phyloP scores from a whole-genome alignment of 2,329 filamentous ascomycete genomes.

The Fusarium sp. region DNA sequence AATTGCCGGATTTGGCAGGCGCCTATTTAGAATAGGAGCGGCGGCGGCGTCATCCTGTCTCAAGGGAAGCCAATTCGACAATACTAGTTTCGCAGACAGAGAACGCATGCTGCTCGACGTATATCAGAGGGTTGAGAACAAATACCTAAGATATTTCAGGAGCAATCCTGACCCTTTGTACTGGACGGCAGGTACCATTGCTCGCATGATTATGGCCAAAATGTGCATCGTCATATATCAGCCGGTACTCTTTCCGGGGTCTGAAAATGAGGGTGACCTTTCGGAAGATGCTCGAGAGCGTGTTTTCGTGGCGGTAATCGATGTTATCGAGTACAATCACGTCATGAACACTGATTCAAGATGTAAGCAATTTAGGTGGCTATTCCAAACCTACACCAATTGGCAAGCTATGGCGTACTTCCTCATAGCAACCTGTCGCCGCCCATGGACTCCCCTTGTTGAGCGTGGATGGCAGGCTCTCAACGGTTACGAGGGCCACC shows the following conservation, averaged over 20 bases:
- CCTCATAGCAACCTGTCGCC: slow-evolving; percentile 56
- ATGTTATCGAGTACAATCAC: slow-evolving; percentile 75
- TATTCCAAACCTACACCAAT: slow-evolving; percentile 61
- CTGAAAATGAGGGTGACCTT: slow-evolving; percentile 62
- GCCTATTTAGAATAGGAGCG: slow-evolving; percentile 48
- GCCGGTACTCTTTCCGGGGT: slow-evolving; percentile 70
- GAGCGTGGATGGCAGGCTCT: slow-evolving; percentile 62
- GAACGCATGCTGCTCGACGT: slow-evolving; percentile 61
- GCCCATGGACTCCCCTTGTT: slow-evolving; percentile 59
- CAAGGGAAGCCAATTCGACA: slow-evolving; percentile 35
- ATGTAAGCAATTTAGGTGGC: slow-evolving; percentile 58
- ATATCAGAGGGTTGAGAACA: slow-evolving; percentile 62
- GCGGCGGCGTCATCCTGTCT: slow-evolving; percentile 47
- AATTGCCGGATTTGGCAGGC: slow-evolving; percentile 54
- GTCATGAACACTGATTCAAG: slow-evolving; percentile 68
- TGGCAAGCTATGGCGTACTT: slow-evolving; percentile 62
- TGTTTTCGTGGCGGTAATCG: slow-evolving; percentile 75
- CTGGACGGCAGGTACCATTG: slow-evolving; percentile 74
- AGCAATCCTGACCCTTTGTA: slow-evolving; percentile 63
- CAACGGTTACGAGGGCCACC: slow-evolving; percentile 50
- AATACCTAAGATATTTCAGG: slow-evolving; percentile 62
- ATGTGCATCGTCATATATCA: slow-evolving; percentile 82
- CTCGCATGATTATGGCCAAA: slow-evolving; percentile 78
- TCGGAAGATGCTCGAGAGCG: slow-evolving; percentile 71
- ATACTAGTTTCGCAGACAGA: slow-evolving; percentile 48